Conservation (phyloP, 805 yeast genomes). For the Candida ortonii region DNA sequence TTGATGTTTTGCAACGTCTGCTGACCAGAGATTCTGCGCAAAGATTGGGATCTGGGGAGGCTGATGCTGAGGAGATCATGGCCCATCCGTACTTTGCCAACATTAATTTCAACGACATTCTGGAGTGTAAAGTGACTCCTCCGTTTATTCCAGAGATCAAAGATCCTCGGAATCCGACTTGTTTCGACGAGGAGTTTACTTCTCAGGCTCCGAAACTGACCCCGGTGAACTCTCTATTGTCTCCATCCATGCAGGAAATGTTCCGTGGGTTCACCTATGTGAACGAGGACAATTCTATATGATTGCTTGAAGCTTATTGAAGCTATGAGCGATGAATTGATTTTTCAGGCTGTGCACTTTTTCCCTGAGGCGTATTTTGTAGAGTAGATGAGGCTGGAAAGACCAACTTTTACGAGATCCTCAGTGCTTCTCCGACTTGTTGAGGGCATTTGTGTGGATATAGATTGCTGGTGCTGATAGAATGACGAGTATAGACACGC, state of each 20-base stretch:
- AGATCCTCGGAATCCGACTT: constrained; percentile 85
- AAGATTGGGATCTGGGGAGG: constrained; percentile 83
- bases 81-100: constrained; percentile 91
- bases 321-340: constrained; percentile 1
- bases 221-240: constrained; percentile 85
- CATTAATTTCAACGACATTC: constrained; percentile 84
- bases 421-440: too few species aligned
- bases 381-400: too few species aligned
- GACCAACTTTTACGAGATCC: too few species aligned
- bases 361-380: constrained; percentile 1
- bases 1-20: constrained; percentile 85
- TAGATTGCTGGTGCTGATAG: constrained; percentile 5
- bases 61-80: constrained; percentile 93
- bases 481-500: constrained; percentile 13
- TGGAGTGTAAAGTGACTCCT: constrained; percentile 68
- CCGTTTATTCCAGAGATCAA: constrained; percentile 88
- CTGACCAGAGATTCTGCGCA: constrained; percentile 82
- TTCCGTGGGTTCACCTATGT: constrained; percentile 95
- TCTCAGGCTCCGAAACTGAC: constrained; percentile 92
- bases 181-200: constrained; percentile 93
- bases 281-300: constrained; percentile 46
- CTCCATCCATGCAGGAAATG: constrained; percentile 89
- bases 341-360: background rate
- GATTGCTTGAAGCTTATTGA: constrained; percentile 8
- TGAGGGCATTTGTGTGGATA: too few species aligned